These are phyloP conservation scores for Geotrichum restrictum DNA, from an alignment of 1,139 yeast genomes.

Conservation along the genomic window DNA sequence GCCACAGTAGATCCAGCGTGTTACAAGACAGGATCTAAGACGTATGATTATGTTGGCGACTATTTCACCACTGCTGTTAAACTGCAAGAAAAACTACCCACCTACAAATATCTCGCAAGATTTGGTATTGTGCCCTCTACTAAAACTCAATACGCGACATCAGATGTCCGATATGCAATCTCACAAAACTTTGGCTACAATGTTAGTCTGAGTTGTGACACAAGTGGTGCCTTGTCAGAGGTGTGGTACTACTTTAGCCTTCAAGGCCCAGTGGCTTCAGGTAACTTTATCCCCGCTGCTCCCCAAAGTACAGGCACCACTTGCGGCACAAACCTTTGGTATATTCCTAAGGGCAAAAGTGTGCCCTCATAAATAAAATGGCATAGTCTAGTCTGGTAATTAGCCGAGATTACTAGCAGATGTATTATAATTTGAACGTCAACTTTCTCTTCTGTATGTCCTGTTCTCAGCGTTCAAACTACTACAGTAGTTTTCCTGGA, in stretches of 20 bases:
- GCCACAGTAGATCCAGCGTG: constrained; percentile 71
- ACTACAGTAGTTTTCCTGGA: too few relatives aligned
- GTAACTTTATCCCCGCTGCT: constrained; percentile 63
- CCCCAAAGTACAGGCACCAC: constrained; percentile 57
- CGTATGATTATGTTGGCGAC: constrained; percentile 67
- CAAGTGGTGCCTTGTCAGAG: constrained; percentile 65
- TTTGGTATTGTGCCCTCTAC: constrained; percentile 69
- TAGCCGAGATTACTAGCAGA: too few relatives aligned
- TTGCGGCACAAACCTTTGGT: constrained; percentile 55
- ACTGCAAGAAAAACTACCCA: constrained; percentile 61
- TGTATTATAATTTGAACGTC: too few relatives aligned
- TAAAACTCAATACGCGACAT: constrained; percentile 56
- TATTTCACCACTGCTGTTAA: constrained; percentile 64
- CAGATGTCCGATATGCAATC: constrained; percentile 65
- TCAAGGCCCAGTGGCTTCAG: constrained; percentile 65
- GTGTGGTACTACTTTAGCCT: constrained; percentile 85
- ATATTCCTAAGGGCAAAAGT: constrained; percentile 55
- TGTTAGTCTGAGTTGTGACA: constrained; percentile 64
- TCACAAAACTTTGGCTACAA: constrained; percentile 39
- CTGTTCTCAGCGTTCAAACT: too few relatives aligned
- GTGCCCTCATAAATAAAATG: too few relatives aligned
- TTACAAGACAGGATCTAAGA: constrained; percentile 43
- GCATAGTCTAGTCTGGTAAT: too few relatives aligned
- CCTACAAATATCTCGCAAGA: constrained; percentile 59
- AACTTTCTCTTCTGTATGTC: too few relatives aligned